A percentile compares a stretch with the other conserved stretches of the same genome.
Evolutionary conservation across 306 rosid species (phyloP).

Genomic region (Erythrophleum fordii): DNA sequence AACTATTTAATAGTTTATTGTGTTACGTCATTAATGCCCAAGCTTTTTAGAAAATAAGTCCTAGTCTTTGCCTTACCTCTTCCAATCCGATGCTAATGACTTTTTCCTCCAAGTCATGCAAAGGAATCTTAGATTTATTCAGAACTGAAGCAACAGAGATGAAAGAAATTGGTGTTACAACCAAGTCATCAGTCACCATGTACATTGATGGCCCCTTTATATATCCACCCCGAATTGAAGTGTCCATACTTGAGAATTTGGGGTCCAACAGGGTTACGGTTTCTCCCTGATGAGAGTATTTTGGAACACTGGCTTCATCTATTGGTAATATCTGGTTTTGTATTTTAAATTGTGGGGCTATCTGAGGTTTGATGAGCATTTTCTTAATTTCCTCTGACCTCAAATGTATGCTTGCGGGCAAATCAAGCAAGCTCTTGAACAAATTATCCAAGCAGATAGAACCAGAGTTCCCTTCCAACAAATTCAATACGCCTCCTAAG

Average conservation of each 20-base stretch:
- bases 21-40: too few relatives aligned
- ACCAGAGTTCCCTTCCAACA: too few relatives aligned
- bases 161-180: neutral
- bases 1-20: too few relatives aligned
- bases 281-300: too few relatives aligned
- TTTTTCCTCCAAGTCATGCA: neutral
- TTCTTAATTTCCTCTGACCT: neutral
- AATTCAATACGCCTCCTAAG: too few relatives aligned
- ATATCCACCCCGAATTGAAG: neutral
- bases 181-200: conserved; percentile 21
- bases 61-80: neutral
- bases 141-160: neutral
- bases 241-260: neutral
- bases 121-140: neutral
- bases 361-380: neutral
- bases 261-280: neutral
- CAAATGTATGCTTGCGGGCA: neutral
- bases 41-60: too few relatives aligned
- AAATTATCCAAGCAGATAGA: too few relatives aligned
- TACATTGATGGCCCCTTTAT: neutral
- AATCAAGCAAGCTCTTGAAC: too few relatives aligned
- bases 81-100: neutral
- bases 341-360: neutral
- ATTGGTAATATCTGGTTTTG: too few relatives aligned
- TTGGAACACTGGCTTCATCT: too few relatives aligned